phyloP scores from a whole-genome alignment of 208 protist genomes.

The Porcisia deanei region DNA sequence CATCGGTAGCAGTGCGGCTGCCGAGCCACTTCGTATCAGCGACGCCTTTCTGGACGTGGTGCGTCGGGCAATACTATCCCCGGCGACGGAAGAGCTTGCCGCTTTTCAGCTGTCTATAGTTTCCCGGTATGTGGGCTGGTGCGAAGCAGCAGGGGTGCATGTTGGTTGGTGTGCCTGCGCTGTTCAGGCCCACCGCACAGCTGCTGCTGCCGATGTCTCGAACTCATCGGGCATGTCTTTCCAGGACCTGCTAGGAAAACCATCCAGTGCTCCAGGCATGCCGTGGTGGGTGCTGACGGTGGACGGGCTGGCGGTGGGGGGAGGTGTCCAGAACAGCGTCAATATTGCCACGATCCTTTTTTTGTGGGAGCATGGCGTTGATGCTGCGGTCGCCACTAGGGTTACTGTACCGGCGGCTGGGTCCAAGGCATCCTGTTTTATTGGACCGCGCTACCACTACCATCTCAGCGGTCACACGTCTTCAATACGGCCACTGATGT shows the following conservation, averaged over 20 bases:
- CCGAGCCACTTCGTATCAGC: conserved; percentile 3
- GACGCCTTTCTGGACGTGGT: conserved; percentile 6
- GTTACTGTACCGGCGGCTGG: neutral
- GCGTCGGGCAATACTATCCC: conserved; percentile 1
- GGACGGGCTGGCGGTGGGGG: conserved; percentile 9
- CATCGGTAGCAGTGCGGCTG: neutral
- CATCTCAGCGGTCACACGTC: neutral
- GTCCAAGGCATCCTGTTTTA: neutral
- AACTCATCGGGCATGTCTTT: neutral
- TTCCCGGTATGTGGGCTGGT: conserved; percentile 18
- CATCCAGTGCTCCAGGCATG: neutral
- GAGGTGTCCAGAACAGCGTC: neutral
- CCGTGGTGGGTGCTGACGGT: conserved; percentile 17
- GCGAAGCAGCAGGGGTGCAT: conserved; percentile 21
- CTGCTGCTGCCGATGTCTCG: neutral
- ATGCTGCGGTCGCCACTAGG: neutral
- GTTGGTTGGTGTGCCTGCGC: conserved; percentile 22
- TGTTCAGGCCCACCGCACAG: neutral
- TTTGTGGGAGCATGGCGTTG: conserved; percentile 10
- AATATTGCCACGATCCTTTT: neutral
- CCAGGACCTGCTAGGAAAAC: neutral
- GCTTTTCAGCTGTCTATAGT: conserved; percentile 19
- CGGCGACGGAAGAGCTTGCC: conserved; percentile 13
- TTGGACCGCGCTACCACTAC: neutral
- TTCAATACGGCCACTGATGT: conserved; percentile 5